phyloP scores from a whole-genome alignment of 2,329 filamentous ascomycete genomes.

The Fusarium keratoplasticum region DNA sequence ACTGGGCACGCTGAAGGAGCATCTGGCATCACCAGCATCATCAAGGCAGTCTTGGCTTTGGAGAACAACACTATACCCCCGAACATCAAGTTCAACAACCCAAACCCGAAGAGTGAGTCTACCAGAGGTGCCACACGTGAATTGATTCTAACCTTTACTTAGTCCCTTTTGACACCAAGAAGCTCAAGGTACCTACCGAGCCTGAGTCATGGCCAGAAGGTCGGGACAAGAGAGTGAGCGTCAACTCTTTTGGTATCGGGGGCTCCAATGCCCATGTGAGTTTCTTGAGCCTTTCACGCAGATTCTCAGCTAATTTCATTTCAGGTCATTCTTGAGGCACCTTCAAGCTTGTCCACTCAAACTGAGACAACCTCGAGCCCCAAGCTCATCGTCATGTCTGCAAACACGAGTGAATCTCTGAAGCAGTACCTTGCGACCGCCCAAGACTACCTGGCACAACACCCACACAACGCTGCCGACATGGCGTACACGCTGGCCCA shows the following conservation, averaged over 20 bases:
- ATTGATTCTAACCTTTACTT: neutral
- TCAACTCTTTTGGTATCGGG: constrained; percentile 56
- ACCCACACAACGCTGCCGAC: neutral
- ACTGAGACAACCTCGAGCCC: neutral
- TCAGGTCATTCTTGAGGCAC: neutral
- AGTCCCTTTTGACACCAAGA: constrained; percentile 39
- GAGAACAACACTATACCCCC: constrained; percentile 48
- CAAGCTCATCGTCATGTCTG: neutral
- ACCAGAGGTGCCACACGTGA: neutral
- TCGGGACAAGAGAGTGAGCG: constrained; percentile 42
- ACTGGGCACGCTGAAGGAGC: neutral
- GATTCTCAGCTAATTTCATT: neutral
- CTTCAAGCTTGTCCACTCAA: neutral
- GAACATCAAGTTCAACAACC: constrained; percentile 46
- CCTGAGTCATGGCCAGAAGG: constrained; percentile 41
- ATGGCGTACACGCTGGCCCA: neutral
- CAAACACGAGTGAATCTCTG: neutral
- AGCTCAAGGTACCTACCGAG: constrained; percentile 42
- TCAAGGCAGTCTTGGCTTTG: constrained; percentile 42
- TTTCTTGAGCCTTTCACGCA: too few species aligned
- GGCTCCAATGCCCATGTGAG: constrained; percentile 52
- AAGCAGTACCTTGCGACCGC: neutral
- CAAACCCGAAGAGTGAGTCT: constrained; percentile 40
- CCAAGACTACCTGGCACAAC: neutral
- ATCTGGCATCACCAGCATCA: neutral